Base-by-base conservation (phyloP, 2,329 filamentous ascomycete species). In the Chalara sp. region DNA sequence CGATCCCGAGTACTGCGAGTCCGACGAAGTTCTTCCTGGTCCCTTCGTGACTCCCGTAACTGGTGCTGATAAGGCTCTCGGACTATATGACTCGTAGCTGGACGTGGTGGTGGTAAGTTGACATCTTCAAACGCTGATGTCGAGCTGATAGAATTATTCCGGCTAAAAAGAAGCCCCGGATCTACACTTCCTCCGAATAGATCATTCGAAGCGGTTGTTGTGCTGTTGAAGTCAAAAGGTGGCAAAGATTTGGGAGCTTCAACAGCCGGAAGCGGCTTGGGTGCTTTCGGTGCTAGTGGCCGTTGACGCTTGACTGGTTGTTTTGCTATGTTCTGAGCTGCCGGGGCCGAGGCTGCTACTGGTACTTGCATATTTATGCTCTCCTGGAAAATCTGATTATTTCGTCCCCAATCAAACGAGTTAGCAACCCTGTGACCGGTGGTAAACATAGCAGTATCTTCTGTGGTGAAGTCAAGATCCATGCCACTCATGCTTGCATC, bases 91-190 rank as follows among this genome's bases (percentile, higher is more conserved):
- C 63, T 61, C 12, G 62, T 63, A 21, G 55, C 55, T 28, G 63
- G 60, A 12, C 62, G 58, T 29, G 56, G 42, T 21, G 56, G 53
- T 32, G 62, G 62, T n/a, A 61, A 29, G n/a, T 52, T 37, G 32
- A 57, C 52, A 46, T 63, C 59, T 35, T 57, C 57, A 48, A 61
- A 61, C 29, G 47, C 58, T 11, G 57, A 59, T 29, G 54, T 33
- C 52, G 54, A 53, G 21, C 46, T 57, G 3, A 54, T 44, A 29
- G 50, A 51, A 46, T 54, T 55, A n/a, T 52, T 54, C 61, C 73
- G 71, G 55, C 75, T 77, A 60, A 80, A 79, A 6, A 84, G 66
- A 12, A 84, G 67, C 6, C 78, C 80, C 1, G 81, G 81, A 57
- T 84, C 72, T 5, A 84, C 79, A n/a, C 71, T 76, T 6, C 71